A percentile compares a stretch with the other conserved stretches of the same genome.
Conservation (phyloP, 768 basidiomycete genomes). For the Amanita fuliginea region DNA sequence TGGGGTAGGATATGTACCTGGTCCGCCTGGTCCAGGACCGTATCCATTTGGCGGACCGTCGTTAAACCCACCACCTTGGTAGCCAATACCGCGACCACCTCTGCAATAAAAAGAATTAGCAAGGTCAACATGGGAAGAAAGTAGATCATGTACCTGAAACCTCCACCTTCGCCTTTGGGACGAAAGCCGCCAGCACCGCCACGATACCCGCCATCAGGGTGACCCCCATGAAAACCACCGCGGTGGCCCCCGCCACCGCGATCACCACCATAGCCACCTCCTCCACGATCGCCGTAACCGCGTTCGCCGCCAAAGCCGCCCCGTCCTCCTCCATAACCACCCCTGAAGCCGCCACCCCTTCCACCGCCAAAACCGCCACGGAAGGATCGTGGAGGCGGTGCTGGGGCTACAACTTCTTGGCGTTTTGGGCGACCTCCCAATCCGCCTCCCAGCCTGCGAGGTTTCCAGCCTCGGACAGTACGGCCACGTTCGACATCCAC, state of each 20-base stretch:
- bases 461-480: constrained; percentile 98
- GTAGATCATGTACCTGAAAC: constrained; percentile 33
- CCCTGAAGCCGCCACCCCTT: constrained; percentile 27
- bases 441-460: constrained; percentile 91
- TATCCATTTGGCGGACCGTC: constrained; percentile 43
- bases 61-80: constrained; percentile 46
- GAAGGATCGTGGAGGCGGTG: constrained; percentile 27
- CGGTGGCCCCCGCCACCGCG: constrained; percentile 22
- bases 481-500: constrained; percentile 98
- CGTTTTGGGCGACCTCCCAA: constrained; percentile 97
- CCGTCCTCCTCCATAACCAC: constrained; percentile 24
- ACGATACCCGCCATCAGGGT: constrained; percentile 23
- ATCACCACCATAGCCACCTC: constrained; percentile 21
- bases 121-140: constrained; percentile 1
- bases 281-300: constrained; percentile 26
- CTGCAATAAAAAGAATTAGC: constrained; percentile 18
- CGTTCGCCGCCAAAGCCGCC: constrained; percentile 31
- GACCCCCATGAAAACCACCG: constrained; percentile 33
- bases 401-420: constrained; percentile 20
- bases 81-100: constrained; percentile 66
- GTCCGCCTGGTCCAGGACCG: constrained; percentile 34
- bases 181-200: constrained; percentile 27
- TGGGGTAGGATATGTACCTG: constrained; percentile 23
- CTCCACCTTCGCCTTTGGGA: constrained; percentile 32
- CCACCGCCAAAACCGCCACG: constrained; percentile 34